Evolutionary conservation across 306 rosid species (phyloP).

Genomic region (Bauhinia variegata): DNA sequence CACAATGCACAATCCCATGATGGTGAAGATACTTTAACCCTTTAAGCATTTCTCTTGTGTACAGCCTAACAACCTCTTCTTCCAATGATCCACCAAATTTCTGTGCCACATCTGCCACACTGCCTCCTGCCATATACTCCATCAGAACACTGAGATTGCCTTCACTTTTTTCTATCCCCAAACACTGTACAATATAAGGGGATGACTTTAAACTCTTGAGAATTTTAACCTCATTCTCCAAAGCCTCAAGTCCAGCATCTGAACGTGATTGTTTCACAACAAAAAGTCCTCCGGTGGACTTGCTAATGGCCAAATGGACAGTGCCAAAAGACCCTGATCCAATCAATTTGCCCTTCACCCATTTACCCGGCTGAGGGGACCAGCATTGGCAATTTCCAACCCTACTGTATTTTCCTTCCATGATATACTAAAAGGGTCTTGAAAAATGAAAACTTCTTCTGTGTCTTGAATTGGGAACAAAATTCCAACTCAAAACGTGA

Average conservation of each 20-base stretch:
- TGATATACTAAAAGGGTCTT: not conserved
- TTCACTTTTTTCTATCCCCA: constrained; percentile 48
- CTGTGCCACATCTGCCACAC: constrained; percentile 54
- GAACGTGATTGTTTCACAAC: constrained; percentile 58
- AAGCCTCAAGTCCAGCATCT: constrained; percentile 36
- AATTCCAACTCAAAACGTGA: constrained; percentile 29
- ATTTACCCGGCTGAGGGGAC: constrained; percentile 36
- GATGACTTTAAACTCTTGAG: constrained; percentile 44
- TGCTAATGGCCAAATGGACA: constrained; percentile 67
- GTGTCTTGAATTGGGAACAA: constrained; percentile 15
- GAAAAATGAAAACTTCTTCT: not conserved
- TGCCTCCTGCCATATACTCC: constrained; percentile 75
- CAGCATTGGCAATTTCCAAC: constrained; percentile 20
- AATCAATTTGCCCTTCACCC: constrained; percentile 66
- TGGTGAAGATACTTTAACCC: constrained; percentile 56
- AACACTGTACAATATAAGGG: constrained; percentile 48
- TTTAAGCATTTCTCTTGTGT: constrained; percentile 55
- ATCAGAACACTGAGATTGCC: constrained; percentile 49
- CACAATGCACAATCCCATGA: constrained; percentile 59
- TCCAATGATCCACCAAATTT: constrained; percentile 63
- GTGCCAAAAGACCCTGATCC: constrained; percentile 68
- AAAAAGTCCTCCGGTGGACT: constrained; percentile 56
- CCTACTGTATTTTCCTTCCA: constrained; percentile 20
- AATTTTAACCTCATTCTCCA: constrained; percentile 52
- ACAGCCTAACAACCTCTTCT: constrained; percentile 59